These are phyloP conservation scores for Pythium chondricola DNA, from an alignment of 352 stramenopile species.

Conservation along the genomic window DNA sequence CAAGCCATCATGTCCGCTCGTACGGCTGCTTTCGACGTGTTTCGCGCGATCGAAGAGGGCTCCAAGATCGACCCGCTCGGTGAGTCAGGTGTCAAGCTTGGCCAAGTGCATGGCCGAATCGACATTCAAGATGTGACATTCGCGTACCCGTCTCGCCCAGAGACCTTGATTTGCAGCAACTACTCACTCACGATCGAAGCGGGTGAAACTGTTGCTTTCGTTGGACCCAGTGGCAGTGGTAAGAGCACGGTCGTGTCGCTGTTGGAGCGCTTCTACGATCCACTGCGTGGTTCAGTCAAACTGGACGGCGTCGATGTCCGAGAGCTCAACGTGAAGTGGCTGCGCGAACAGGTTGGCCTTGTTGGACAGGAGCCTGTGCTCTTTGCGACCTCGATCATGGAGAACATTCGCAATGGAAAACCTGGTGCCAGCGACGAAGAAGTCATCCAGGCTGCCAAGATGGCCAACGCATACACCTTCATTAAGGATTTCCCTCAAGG, in stretches of 20 bases:
- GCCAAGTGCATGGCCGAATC: slow-evolving; percentile 30
- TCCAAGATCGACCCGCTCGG: slow-evolving; percentile 50
- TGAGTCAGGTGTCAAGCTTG: slow-evolving; percentile 21
- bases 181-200: slow-evolving; percentile 53
- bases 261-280: slow-evolving; percentile 93
- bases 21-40: slow-evolving; percentile 52
- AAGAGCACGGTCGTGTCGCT: slow-evolving; percentile 92
- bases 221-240: slow-evolving; percentile 38
- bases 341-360: slow-evolving; percentile 58
- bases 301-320: slow-evolving; percentile 38
- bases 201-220: slow-evolving; percentile 62
- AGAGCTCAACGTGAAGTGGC: slow-evolving; percentile 39
- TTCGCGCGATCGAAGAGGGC: slow-evolving; percentile 51
- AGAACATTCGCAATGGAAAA: slow-evolving; percentile 28
- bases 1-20: slow-evolving; percentile 56
- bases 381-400: slow-evolving; percentile 50
- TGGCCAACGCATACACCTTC: slow-evolving; percentile 7
- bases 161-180: slow-evolving; percentile 51
- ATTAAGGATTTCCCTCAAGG: slow-evolving; percentile 35
- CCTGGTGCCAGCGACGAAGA: slow-evolving; percentile 45
- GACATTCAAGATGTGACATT: slow-evolving; percentile 84
- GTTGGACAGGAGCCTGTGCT: slow-evolving; percentile 87
- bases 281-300: slow-evolving; percentile 17
- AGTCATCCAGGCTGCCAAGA: slow-evolving; percentile 49
- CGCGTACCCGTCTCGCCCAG: slow-evolving; percentile 49